Evolutionary conservation across 371 early-diverging fungal species (phyloP).

Genomic region (Blakeslea trispora): DNA sequence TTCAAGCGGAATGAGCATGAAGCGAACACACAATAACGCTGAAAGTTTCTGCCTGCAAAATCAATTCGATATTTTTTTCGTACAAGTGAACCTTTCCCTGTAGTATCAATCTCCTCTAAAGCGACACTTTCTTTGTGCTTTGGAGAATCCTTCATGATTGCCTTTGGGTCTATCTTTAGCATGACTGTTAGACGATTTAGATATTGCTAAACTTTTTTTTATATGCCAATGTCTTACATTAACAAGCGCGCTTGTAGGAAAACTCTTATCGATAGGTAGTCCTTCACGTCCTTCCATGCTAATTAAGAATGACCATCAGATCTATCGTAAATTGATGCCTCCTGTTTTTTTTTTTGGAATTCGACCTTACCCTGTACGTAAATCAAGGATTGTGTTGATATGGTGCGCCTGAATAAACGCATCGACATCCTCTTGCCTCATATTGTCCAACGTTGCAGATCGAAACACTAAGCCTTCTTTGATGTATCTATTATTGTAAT

Average conservation of each 20-base stretch:
- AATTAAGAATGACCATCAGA: not conserved
- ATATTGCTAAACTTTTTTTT: not conserved
- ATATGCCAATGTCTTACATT: constrained; percentile 15
- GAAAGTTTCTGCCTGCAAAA: constrained; percentile 47
- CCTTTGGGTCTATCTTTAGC: constrained; percentile 3
- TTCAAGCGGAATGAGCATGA: constrained; percentile 37
- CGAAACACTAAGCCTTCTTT: constrained; percentile 30
- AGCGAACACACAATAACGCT: constrained; percentile 44
- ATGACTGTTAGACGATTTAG: not conserved
- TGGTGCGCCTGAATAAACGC: constrained; percentile 23
- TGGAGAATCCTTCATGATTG: not conserved
- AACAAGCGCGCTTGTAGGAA: constrained; percentile 28
- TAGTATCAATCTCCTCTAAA: constrained; percentile 8
- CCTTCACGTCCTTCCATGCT: constrained; percentile 28
- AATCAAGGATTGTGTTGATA: constrained; percentile 33
- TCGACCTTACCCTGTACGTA: constrained; percentile 25
- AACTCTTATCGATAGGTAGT: constrained; percentile 37
- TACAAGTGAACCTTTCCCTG: constrained; percentile 11
- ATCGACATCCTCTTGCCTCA: constrained; percentile 29
- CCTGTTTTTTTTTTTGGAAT: not conserved
- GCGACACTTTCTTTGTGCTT: not conserved
- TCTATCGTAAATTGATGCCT: not conserved
- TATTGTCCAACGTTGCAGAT: constrained; percentile 34
- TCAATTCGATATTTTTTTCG: constrained; percentile 41
- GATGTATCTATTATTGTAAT: constrained; percentile 22